Conservation (phyloP, 139 green algal species). For the Chlamydomonas eustigma region DNA sequence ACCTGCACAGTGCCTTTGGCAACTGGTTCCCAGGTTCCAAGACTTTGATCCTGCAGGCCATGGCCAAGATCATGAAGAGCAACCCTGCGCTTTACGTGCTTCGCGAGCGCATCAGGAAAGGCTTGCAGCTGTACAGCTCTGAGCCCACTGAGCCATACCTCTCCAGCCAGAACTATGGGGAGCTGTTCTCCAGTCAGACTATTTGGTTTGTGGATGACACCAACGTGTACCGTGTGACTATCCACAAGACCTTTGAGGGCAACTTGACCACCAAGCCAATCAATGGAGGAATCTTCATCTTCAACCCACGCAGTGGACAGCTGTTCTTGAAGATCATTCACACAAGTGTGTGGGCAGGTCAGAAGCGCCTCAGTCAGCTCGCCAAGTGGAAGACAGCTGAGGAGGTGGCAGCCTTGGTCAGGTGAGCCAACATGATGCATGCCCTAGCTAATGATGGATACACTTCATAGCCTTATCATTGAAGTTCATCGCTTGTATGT, state of each 20-base stretch:
- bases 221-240: conserved; percentile 99
- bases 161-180: conserved; percentile 94
- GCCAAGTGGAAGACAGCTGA: conserved; percentile 99
- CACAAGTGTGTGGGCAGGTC: conserved; percentile 96
- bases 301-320: conserved; percentile 98
- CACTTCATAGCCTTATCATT: too few relatives aligned
- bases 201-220: conserved; percentile 99
- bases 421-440: conserved; percentile 22
- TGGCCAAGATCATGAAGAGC: conserved; percentile 98
- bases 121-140: conserved; percentile 95
- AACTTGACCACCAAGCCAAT: conserved; percentile 98
- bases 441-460: too few relatives aligned
- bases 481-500: too few relatives aligned
- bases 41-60: conserved; percentile 76
- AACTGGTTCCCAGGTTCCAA: conserved; percentile 99
- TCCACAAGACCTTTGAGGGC: conserved; percentile 99
- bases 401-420: conserved; percentile 93
- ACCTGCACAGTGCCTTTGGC: conserved; percentile 93
- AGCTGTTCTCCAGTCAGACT: conserved; percentile 94
- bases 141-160: conserved; percentile 99
- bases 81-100: conserved; percentile 99
- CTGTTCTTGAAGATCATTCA: conserved; percentile 99
- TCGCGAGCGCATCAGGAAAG: conserved; percentile 96
- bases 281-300: conserved; percentile 99
- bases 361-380: conserved; percentile 98